Evolutionary conservation across 352 stramenopile species (phyloP), one percentile per base, ranked within the genome.

Genomic region (Pythium chondricola): DNA sequence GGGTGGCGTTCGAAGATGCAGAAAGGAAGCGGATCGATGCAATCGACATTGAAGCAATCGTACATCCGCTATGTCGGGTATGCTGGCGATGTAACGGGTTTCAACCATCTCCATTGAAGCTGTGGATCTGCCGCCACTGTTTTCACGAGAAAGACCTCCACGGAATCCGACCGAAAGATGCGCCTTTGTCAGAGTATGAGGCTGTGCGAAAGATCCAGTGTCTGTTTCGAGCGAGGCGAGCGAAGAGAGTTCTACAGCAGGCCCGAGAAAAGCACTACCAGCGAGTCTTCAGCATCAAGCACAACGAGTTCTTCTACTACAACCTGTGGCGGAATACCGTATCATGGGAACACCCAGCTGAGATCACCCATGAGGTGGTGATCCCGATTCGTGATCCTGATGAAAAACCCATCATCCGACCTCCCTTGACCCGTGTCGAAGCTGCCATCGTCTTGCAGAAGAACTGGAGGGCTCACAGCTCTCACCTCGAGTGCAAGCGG

Each of bases 291-390:
- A 86, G 72, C 29, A 86, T 88, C 48, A 60, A 61, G 3, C 79
- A 91, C 70, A 61, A 82, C 40, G 52, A 63, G 9, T 91, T 91
- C 43, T 91, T 91, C 53, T 87, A 74, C 56, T 88, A 84, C 66
- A 86, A 91, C 39, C 44, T 76, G 13, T 88, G 76, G 76, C 65
- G 63, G 6, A 54, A 57, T 17, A 51, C 35, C 5, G 71, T 70
- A 17, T 71, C 74, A 4, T 91, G 79, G 79, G 20, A 63, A 8
- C 71, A 61, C 7, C 79, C 79, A 10, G 14, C 0, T 8, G 58
- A 73, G 11, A 42, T 91, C 21, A 56, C 59, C 2, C 27, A 56
- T 16, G 48, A 80, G 16, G 48, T 84, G 2, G 74, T 86, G 17
- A 66, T 86, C 30, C 74, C 76, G 10, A 86, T 91, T 11, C 74